Conservation (phyloP, 345 rosid species). For the Salix dunnii region DNA sequence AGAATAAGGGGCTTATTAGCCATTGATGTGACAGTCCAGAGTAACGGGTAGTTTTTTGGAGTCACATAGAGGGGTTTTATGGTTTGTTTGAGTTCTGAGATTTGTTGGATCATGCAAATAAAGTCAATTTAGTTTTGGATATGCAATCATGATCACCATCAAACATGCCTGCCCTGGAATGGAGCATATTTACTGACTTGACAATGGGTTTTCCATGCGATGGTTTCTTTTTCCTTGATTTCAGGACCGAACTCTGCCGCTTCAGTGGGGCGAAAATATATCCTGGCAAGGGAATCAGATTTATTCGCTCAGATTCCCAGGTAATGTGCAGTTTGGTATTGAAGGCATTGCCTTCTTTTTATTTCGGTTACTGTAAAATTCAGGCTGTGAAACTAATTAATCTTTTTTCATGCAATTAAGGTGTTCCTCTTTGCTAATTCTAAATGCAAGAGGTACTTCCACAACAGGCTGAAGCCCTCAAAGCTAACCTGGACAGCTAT, state of each 20-base stretch:
- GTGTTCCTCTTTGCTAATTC: slow-evolving; percentile 89
- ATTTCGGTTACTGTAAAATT: neutral
- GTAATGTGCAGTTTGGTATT: slow-evolving; percentile 19
- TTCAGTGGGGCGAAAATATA: slow-evolving; percentile 74
- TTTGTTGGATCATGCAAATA: neutral
- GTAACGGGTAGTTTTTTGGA: neutral
- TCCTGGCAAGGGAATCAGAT: slow-evolving; percentile 70
- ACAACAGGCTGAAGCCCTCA: slow-evolving; percentile 85
- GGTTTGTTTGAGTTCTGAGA: neutral
- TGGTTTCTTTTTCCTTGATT: neutral
- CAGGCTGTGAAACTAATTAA: neutral
- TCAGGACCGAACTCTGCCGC: slow-evolving; percentile 67
- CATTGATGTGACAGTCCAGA: neutral
- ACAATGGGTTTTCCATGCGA: neutral
- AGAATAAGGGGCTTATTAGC: neutral
- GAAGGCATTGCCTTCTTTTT: neutral
- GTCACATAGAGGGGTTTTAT: neutral
- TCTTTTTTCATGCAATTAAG: slow-evolving; percentile 24
- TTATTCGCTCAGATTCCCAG: slow-evolving; percentile 71
- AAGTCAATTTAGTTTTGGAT: neutral
- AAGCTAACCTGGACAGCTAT: slow-evolving; percentile 85
- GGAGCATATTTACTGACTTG: neutral
- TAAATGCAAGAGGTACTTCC: slow-evolving; percentile 90
- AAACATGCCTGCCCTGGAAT: neutral
- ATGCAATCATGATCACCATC: neutral